Conservation (phyloP, 2,329 filamentous ascomycete species). For the Arthrobotrys sphaeroides region DNA sequence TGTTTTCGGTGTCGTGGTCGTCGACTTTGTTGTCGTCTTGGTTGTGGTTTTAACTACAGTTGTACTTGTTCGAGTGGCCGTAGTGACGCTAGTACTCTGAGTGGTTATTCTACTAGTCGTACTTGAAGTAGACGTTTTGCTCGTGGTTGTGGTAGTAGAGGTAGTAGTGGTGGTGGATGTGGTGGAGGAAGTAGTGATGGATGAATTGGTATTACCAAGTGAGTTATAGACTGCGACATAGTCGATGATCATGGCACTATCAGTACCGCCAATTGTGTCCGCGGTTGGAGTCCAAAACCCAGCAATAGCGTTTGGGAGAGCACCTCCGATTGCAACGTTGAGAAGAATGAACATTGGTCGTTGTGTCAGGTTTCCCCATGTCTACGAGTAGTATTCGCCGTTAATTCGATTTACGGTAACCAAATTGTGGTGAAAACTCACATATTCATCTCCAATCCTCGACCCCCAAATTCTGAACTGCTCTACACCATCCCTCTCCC, state of each 20-base stretch:
- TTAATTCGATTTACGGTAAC: conserved; percentile 1
- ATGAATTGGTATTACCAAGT: not conserved
- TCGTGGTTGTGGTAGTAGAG: not conserved
- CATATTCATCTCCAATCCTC: conserved; percentile 56
- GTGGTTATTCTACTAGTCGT: not conserved
- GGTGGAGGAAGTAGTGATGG: not conserved
- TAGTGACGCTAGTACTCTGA: not conserved
- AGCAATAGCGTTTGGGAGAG: conserved; percentile 61
- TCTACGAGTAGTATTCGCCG: conserved; percentile 36
- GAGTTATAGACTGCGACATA: conserved; percentile 62
- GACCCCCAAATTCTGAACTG: conserved; percentile 58
- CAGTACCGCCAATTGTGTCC: conserved; percentile 59
- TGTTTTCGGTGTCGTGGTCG: not conserved
- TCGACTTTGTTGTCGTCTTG: conserved; percentile 1
- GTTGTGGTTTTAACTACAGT: not conserved
- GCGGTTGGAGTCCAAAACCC: conserved; percentile 60
- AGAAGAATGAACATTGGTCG: conserved; percentile 61
- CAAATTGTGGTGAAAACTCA: conserved; percentile 6
- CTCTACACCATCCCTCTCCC: conserved; percentile 60
- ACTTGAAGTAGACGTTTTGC: not conserved
- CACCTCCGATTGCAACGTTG: conserved; percentile 62
- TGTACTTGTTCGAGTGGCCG: not conserved
- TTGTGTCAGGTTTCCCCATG: conserved; percentile 60
- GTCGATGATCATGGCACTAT: conserved; percentile 61
- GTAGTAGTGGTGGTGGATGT: not conserved